Evolutionary conservation across 805 yeast genomes (phyloP).

Genomic region (Pichia deserticola): DNA sequence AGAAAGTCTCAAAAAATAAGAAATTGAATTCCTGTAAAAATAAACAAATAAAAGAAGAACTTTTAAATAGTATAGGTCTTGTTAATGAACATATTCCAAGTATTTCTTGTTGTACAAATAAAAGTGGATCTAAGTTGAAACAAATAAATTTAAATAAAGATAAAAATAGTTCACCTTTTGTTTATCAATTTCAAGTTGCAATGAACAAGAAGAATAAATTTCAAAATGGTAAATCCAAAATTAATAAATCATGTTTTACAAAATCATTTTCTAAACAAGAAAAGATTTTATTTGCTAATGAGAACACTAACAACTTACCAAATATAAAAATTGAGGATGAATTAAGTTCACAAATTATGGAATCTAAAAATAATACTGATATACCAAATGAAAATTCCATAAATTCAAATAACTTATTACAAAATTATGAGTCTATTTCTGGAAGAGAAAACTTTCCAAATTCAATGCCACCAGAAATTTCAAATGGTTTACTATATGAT

Average conservation of each 20-base stretch:
- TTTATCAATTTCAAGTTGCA: conserved; percentile 3
- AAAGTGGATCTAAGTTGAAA: background rate
- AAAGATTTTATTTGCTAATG: no score
- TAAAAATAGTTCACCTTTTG: background rate
- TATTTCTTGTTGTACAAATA: background rate
- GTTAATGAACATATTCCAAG: background rate
- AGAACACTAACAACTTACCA: no score
- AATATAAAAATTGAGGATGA: no score
- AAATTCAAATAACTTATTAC: no score
- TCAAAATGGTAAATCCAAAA: background rate
- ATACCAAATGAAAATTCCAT: no score
- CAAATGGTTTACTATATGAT: conserved; percentile 19
- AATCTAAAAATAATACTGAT: no score
- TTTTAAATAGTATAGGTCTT: background rate
- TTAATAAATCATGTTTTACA: no score
- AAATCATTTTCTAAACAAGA: no score
- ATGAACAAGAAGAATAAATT: background rate
- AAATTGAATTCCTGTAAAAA: conserved; percentile 2
- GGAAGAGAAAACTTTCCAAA: no score
- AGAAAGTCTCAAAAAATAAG: conserved; percentile 15
- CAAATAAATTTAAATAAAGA: background rate
- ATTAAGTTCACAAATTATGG: no score
- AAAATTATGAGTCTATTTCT: no score
- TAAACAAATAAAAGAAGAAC: background rate
- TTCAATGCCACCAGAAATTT: background rate